Evolutionary conservation across 164 flowering plant species (phyloP), one percentile per base, ranked within the genome.

Genomic region (Taxillus chinensis): DNA sequence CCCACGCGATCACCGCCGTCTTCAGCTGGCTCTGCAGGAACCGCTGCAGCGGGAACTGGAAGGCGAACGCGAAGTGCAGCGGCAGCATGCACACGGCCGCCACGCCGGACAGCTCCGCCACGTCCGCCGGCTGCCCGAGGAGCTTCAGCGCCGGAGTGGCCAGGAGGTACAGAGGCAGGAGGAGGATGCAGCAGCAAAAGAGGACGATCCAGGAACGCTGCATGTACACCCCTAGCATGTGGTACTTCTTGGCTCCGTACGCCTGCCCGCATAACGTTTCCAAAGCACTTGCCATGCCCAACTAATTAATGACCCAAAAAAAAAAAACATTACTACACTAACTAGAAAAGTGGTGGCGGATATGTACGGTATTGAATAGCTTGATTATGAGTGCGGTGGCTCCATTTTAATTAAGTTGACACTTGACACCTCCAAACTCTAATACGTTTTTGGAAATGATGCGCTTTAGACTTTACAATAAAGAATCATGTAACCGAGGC

Each of bases 221-320:
- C 73, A 83, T 10, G 61, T 83, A 78, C 17, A 80, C 63, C 4
- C 86, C 86, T 52, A 82, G 41, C 84, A 82, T 78, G 63, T 75
- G 67, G 66, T 75, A 67, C 59, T 72, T 70, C 45, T 72, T 75
- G 2, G 82, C 84, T 6, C 86, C 86, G 48, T 39, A 80, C 4
- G 86, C 84, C 67, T 82, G 86, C 41, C 86, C 84, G 39, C 86
- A 78, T 3, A 82, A 67, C 2, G 84, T 82, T 55, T 80, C 86
- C 4, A 80, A 63, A 5, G 84, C 84, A 61, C 86, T 82, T 2
- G 81, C 81, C 86, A 82, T 80, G 0, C 86, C 86, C n/a, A 82
- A 53, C 86, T 82, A 62, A 17, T 7, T 0, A 11, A 0, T 1
- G 4, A 11, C 2, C 0, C 1, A 48, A 48, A 11, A 11, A 48